Evolutionary conservation across 768 basidiomycete genomes (phyloP).

Genomic region (Dacryopinax spathularia): DNA sequence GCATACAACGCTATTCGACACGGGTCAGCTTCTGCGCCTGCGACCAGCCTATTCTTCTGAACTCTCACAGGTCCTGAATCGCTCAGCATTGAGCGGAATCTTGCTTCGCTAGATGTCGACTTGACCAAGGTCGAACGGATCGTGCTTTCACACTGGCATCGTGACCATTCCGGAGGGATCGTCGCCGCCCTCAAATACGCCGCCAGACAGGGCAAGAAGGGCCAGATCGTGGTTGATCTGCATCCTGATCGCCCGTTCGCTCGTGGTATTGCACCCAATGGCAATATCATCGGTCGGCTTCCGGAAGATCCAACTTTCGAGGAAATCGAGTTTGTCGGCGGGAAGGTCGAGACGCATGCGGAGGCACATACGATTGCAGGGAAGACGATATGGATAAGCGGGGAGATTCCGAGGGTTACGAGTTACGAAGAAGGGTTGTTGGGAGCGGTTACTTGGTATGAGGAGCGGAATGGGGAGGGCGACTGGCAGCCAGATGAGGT

Average conservation of each 20-base stretch:
- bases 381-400: conserved; percentile 59
- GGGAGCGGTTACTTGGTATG: conserved; percentile 51
- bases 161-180: conserved; percentile 60
- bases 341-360: conserved; percentile 37
- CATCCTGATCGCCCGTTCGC: conserved; percentile 64
- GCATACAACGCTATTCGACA: conserved; percentile 62
- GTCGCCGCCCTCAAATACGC: conserved; percentile 15
- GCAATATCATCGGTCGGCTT: conserved; percentile 44
- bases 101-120: conserved; percentile 42
- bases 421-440: conserved; percentile 53
- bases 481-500: conserved; percentile 25
- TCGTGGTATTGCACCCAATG: conserved; percentile 55
- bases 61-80: conserved; percentile 48
- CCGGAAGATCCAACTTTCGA: conserved; percentile 60
- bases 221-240: conserved; percentile 45
- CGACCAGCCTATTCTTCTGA: not conserved
- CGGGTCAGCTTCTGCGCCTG: conserved; percentile 16
- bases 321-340: conserved; percentile 43
- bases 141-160: conserved; percentile 63
- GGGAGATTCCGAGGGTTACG: conserved; percentile 60
- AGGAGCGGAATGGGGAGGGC: conserved; percentile 14
- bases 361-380: conserved; percentile 54
- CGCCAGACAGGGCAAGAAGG: not conserved
- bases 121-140: conserved; percentile 44
- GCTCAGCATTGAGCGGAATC: conserved; percentile 57